phyloP scores from a whole-genome alignment of 345 rosid species.

The Brassica cretica region DNA sequence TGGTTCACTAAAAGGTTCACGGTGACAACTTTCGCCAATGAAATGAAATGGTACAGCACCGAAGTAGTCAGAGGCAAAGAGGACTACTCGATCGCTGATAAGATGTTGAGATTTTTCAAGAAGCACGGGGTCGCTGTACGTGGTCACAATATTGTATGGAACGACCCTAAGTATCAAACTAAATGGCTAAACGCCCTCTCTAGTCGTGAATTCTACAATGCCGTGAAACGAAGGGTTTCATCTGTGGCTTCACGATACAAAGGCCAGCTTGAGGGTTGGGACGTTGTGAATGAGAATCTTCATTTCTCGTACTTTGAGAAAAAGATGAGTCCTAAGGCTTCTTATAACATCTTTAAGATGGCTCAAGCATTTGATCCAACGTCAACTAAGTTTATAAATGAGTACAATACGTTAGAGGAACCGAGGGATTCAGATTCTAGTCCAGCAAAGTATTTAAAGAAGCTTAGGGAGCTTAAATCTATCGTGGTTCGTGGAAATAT shows the following conservation, averaged over 20 bases:
- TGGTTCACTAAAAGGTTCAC: slow-evolving; percentile 78
- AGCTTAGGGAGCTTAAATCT: slow-evolving; percentile 45
- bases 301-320: slow-evolving; percentile 61
- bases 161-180: slow-evolving; percentile 50
- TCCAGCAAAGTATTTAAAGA: slow-evolving; percentile 53
- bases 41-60: slow-evolving; percentile 80
- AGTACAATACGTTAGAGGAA: slow-evolving; percentile 65
- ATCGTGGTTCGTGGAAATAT: slow-evolving; percentile 12
- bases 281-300: slow-evolving; percentile 71
- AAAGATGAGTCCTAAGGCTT: slow-evolving; percentile 50
- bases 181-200: slow-evolving; percentile 53
- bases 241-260: slow-evolving; percentile 59
- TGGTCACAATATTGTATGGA: slow-evolving; percentile 80
- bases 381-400: slow-evolving; percentile 64
- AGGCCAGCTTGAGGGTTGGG: slow-evolving; percentile 65
- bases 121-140: slow-evolving; percentile 49
- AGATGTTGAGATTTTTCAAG: slow-evolving; percentile 55
- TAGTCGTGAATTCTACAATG: slow-evolving; percentile 30
- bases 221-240: slow-evolving; percentile 38
- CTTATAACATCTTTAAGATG: slow-evolving; percentile 28
- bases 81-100: slow-evolving; percentile 58
- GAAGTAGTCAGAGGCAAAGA: slow-evolving; percentile 48
- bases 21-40: slow-evolving; percentile 64
- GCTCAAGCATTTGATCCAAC: slow-evolving; percentile 41
- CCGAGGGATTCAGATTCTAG: slow-evolving; percentile 39